Base-by-base conservation (phyloP, 2,329 filamentous ascomycete species). In the Beauveria australis region DNA sequence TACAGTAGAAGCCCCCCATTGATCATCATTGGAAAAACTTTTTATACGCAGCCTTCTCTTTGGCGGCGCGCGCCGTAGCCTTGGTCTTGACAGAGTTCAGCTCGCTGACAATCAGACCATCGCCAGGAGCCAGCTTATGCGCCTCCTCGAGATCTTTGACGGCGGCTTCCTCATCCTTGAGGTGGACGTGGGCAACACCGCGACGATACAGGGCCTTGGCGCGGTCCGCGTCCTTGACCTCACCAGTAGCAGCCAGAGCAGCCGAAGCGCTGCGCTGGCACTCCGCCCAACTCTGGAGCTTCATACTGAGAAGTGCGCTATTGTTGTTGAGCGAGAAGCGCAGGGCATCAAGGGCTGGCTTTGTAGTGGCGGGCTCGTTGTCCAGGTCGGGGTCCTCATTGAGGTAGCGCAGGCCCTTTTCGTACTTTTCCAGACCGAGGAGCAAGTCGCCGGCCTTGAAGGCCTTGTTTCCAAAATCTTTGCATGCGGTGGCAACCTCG, bases 261-360 rank as follows among this genome's bases (percentile, higher is more conserved):
- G 85, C 85, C 16, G 83, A 80, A 26, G 92, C 92, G 70, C 83
- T 85, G 63, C 82, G 83, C 63, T 85, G 78, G 2, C 86, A 89
- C 24, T 93, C 90, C 43, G 82, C 78, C 78, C 82, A 96, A 56
- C 82, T 77, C 67, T 83, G 80, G 43, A 91, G 81, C 81, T 97
- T 97, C 75, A 90, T 85, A 73, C 90, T 88, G 64, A 97, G 81
- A 44, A 97, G 82, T 1, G 94, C 89, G 3, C 88, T 86, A 78
- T 99, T 99, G 75, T 85, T 92, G 80, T 97, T 89, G 54, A 97
- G 82, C 16, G 86, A 86, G 76, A 97, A 89, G 67, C 92, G 90
- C 60, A 97, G 81, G 43, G 87, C 78, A 62, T 85, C 82, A 63
- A 97, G 81, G 65, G 88, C 81, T 26, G 78, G 73, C 68, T 85